Evolutionary conservation across 805 yeast species (phyloP), one percentile per base, ranked within the genome.

Genomic region (Wickerhamomyces rabaulensis): DNA sequence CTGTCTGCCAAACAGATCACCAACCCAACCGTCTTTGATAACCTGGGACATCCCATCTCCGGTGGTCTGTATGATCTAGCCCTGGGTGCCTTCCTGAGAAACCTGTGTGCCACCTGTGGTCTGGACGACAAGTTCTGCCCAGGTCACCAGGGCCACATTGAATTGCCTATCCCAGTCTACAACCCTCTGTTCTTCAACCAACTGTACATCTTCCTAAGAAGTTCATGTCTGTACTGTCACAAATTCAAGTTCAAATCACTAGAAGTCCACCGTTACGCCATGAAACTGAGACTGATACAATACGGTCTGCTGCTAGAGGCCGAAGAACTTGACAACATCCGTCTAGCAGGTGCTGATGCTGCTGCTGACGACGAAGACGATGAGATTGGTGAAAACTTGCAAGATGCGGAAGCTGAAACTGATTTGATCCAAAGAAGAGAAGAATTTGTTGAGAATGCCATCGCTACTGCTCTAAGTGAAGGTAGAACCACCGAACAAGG

Each of bases 111-210:
- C 20, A 92, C 98, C 1, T 94, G 99, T 78, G 97, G 98, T 17
- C 74, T 92, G 52, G 96, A 91, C 64, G 97, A 92, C 56, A 82
- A 85, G 62, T 83, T 80, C 57, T 94, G 99, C 71, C 97, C 97
- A 4, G 99, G 99, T 41, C 99, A 94, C 66, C 89, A 90, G 66
- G 99, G 99, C 51, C 99, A 94, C 66, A 90, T 94, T 53, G 97
- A 92, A 65, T 76, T 94, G 53, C 99, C 99, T 6, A 84, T 90
- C 38, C 96, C 98, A 4, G 95, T 88, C 39, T 94, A 89, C 73
- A 92, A 89, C 64, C 98, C 99, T 17, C 69, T 94, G 56, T 94
- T 95, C 61, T 94, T 95, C 79, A 80, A 82, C 61, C 97, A 92
- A 68, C 73, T 94, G 75, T 94, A 84, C 72, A 78, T 87, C 50